phyloP scores from a whole-genome alignment of 2,329 filamentous ascomycete genomes.

The Phyllosticta citriasiana region DNA sequence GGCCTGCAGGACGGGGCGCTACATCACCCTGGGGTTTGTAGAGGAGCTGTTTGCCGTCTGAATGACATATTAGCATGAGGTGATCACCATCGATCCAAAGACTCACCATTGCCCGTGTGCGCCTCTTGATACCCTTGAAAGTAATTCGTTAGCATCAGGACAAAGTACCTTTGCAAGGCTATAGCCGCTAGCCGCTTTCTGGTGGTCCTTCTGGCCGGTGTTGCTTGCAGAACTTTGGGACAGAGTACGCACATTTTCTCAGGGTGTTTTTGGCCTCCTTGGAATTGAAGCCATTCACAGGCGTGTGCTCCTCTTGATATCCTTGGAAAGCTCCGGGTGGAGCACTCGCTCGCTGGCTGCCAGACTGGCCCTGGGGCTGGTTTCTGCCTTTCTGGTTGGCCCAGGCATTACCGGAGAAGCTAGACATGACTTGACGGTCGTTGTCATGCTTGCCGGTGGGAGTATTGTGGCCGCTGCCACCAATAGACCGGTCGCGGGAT shows the following conservation, averaged over 20 bases:
- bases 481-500: constrained; percentile 16
- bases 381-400: constrained; percentile 22
- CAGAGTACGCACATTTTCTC: constrained; percentile 27
- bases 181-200: constrained; percentile 15
- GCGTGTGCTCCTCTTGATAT: constrained; percentile 21
- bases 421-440: constrained; percentile 19
- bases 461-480: constrained; percentile 20
- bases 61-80: background rate
- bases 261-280: constrained; percentile 33
- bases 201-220: constrained; percentile 17
- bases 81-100: constrained; percentile 14
- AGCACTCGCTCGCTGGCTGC: constrained; percentile 13
- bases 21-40: constrained; percentile 31
- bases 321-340: constrained; percentile 5
- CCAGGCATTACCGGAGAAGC: constrained; percentile 27
- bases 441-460: constrained; percentile 24
- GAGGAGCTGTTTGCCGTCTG: constrained; percentile 17
- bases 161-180: background rate
- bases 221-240: background rate
- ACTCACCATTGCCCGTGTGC: constrained; percentile 3
- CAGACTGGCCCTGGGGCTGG: constrained; percentile 14
- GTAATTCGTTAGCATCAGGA: background rate
- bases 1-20: constrained; percentile 26
- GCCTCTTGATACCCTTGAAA: constrained; percentile 12
- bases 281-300: constrained; percentile 34